A percentile compares a stretch with the other conserved stretches of the same genome.
Evolutionary conservation across 179 eudicot genomes (phyloP).

Genomic region (Beta corolliflora): DNA sequence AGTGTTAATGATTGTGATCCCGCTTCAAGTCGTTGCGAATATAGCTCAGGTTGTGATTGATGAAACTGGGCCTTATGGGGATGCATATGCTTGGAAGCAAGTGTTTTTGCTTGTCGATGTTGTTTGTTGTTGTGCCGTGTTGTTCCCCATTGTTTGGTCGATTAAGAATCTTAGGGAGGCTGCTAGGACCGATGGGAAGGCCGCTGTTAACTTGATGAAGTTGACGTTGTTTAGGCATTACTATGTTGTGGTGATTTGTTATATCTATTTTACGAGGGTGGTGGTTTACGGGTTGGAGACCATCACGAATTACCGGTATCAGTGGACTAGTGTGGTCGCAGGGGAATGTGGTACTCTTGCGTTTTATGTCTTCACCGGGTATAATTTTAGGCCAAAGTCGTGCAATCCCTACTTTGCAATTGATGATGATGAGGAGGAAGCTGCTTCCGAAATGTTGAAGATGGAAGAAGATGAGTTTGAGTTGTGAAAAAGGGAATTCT

Average conservation of each 20-base stretch:
- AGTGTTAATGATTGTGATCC: conserved; percentile 72
- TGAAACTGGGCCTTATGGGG: conserved; percentile 59
- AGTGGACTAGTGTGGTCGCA: conserved; percentile 66
- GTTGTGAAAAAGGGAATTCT: conserved; percentile 27
- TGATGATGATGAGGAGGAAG: conserved; percentile 75
- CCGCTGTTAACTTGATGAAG: conserved; percentile 65
- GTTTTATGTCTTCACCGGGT: conserved; percentile 61
- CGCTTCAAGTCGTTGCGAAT: conserved; percentile 65
- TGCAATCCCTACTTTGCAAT: conserved; percentile 61
- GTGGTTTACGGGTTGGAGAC: conserved; percentile 62
- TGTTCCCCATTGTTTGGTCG: conserved; percentile 76
- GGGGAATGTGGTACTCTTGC: conserved; percentile 64
- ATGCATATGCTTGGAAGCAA: conserved; percentile 57
- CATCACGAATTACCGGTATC: conserved; percentile 53
- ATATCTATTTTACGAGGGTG: conserved; percentile 70
- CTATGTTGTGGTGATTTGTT: conserved; percentile 60
- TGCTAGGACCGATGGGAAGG: conserved; percentile 66
- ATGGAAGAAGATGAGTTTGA: conserved; percentile 55
- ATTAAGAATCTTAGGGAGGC: conserved; percentile 60
- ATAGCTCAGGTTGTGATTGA: conserved; percentile 68
- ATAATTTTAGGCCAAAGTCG: conserved; percentile 57
- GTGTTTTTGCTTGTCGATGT: conserved; percentile 60
- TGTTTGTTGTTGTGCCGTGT: conserved; percentile 63
- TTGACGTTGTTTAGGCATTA: conserved; percentile 65
- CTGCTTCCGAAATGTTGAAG: conserved; percentile 53